Conservation (phyloP, 169 alveolate species). For the Cytauxzoon felis region DNA sequence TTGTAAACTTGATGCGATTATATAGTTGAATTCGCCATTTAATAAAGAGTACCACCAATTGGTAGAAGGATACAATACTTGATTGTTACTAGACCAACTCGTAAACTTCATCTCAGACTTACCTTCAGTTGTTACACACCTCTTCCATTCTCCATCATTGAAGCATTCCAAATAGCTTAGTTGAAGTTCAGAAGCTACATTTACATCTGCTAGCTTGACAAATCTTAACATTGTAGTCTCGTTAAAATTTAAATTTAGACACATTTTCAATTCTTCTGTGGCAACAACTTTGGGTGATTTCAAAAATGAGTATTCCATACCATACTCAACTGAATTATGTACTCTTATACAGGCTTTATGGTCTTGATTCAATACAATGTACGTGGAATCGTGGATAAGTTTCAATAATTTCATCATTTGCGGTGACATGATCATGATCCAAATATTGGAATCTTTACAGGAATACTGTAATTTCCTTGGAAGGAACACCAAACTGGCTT, state of each 20-base stretch:
- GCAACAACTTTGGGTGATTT: conserved; percentile 38
- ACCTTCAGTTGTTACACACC: conserved; percentile 3
- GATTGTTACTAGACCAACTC: neutral
- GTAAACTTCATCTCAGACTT: neutral
- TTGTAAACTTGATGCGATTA: neutral
- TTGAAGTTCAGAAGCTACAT: conserved; percentile 9
- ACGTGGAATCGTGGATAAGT: conserved; percentile 24
- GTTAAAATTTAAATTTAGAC: conserved; percentile 16
- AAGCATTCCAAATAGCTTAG: conserved; percentile 35
- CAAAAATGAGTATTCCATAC: conserved; percentile 25
- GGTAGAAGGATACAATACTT: conserved; percentile 25
- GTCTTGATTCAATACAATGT: neutral
- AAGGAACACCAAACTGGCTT: conserved; percentile 6
- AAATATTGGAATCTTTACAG: conserved; percentile 2
- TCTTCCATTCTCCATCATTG: conserved; percentile 6
- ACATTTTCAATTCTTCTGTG: conserved; percentile 40
- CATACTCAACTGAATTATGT: conserved; percentile 50
- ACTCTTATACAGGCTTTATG: conserved; percentile 9
- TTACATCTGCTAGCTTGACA: neutral
- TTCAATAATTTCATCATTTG: conserved; percentile 24
- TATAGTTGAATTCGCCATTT: conserved; percentile 32
- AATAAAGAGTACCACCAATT: conserved; percentile 48
- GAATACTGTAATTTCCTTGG: conserved; percentile 21
- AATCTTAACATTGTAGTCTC: neutral
- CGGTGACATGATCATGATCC: conserved; percentile 32